phyloP scores from a whole-genome alignment of 768 basidiomycete species.

The Phlegmacium glaucopus region DNA sequence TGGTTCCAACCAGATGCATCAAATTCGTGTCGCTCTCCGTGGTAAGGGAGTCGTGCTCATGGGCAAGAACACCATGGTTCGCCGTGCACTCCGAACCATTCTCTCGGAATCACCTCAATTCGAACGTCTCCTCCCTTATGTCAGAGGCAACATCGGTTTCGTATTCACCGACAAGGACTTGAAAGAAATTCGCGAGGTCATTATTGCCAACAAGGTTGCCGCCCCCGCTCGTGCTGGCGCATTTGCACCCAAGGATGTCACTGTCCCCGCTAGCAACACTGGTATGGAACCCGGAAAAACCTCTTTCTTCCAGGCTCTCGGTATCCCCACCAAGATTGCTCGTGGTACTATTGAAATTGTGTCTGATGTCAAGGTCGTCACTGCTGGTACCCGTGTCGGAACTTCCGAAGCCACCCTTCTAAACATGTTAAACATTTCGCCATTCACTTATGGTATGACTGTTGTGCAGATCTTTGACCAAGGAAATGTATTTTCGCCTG shows the following conservation, averaged over 20 bases:
- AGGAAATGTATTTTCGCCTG: constrained; percentile 87
- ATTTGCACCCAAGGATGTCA: constrained; percentile 87
- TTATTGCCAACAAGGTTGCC: constrained; percentile 95
- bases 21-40: constrained; percentile 93
- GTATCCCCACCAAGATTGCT: constrained; percentile 99
- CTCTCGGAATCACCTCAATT: constrained; percentile 88
- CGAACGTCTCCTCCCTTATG: constrained; percentile 93
- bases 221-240: constrained; percentile 99
- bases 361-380: constrained; percentile 92
- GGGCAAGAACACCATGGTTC: constrained; percentile 99
- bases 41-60: constrained; percentile 96
- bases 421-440: constrained; percentile 99
- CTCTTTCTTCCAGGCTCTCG: constrained; percentile 99
- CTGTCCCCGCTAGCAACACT: constrained; percentile 93
- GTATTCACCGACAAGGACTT: constrained; percentile 93
- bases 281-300: constrained; percentile 99
- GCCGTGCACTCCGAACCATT: constrained; percentile 92
- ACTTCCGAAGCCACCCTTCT: constrained; percentile 95
- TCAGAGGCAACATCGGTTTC: constrained; percentile 98
- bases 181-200: constrained; percentile 91
- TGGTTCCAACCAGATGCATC: constrained; percentile 99
- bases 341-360: constrained; percentile 99
- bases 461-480: constrained; percentile 96
- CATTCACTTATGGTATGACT: constrained; percentile 99
- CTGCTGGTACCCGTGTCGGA: constrained; percentile 90